A percentile compares a stretch with the other conserved stretches of the same genome.
These are phyloP conservation scores for Imleria badia DNA, from an alignment of 768 basidiomycete species.

Conservation along the genomic window DNA sequence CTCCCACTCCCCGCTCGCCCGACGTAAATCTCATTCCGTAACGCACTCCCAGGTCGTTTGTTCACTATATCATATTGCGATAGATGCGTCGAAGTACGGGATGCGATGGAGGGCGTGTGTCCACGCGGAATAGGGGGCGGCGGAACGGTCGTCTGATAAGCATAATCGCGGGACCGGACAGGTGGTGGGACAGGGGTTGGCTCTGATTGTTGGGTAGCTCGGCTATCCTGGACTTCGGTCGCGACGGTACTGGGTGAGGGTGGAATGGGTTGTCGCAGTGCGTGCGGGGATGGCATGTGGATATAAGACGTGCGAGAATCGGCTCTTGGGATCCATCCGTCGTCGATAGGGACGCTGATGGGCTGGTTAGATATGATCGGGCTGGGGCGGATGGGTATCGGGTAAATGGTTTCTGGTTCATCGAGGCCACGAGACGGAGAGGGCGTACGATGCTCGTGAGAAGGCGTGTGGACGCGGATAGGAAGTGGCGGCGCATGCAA, in stretches of 20 bases:
- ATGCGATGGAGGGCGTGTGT: constrained; percentile 23
- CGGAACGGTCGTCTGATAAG: constrained; percentile 21
- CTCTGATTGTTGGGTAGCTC: constrained; percentile 4
- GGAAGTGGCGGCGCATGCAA: constrained; percentile 20
- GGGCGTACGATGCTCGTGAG: constrained; percentile 15
- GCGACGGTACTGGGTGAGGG: constrained; percentile 15
- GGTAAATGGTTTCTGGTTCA: constrained; percentile 29
- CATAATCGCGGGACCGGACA: constrained; percentile 29
- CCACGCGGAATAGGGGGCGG: constrained; percentile 6
- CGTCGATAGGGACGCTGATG: constrained; percentile 17
- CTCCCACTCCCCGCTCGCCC: constrained; percentile 25
- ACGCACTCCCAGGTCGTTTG: constrained; percentile 24
- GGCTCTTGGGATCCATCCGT: constrained; percentile 31
- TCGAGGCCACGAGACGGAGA: constrained; percentile 5
- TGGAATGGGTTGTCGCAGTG: constrained; percentile 12
- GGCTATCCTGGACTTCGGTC: constrained; percentile 13
- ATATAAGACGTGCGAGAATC: constrained; percentile 29
- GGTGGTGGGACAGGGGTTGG: constrained; percentile 23
- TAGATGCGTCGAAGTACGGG: constrained; percentile 30
- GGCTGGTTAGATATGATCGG: constrained; percentile 9
- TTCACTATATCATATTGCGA: constrained; percentile 34
- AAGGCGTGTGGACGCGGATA: constrained; percentile 21
- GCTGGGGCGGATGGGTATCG: constrained; percentile 28
- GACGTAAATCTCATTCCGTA: constrained; percentile 26
- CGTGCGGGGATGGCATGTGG: constrained; percentile 23